Evolutionary conservation across 352 stramenopile genomes (phyloP).

Genomic region (Poterioochromonas sp.): DNA sequence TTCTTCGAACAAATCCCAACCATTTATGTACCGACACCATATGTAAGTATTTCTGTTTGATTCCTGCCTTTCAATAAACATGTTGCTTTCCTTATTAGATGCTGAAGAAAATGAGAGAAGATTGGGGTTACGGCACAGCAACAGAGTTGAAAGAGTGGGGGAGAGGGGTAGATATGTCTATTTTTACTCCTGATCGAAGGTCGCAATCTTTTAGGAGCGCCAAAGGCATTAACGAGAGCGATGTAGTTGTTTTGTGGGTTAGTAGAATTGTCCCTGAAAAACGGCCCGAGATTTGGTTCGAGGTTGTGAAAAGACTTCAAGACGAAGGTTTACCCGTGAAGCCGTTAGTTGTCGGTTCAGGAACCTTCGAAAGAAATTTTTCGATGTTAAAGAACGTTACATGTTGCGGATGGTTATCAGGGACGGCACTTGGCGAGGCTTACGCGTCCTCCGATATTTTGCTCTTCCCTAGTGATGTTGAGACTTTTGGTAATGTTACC

Average conservation of each 20-base stretch:
- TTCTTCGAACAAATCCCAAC: slow-evolving; percentile 52
- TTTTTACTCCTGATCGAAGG: slow-evolving; percentile 47
- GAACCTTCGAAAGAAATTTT: slow-evolving; percentile 41
- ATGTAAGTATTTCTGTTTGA: slow-evolving; percentile 14
- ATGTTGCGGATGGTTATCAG: slow-evolving; percentile 48
- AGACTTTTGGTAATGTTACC: slow-evolving; percentile 59
- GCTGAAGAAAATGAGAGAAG: slow-evolving; percentile 42
- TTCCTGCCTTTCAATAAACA: background rate
- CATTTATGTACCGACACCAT: slow-evolving; percentile 50
- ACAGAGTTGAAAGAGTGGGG: slow-evolving; percentile 50
- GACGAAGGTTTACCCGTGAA: slow-evolving; percentile 44
- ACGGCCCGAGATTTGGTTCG: slow-evolving; percentile 49
- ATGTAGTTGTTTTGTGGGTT: slow-evolving; percentile 51
- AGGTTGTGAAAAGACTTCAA: slow-evolving; percentile 46
- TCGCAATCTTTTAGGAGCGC: slow-evolving; percentile 42
- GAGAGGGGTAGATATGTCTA: slow-evolving; percentile 48
- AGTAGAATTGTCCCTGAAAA: slow-evolving; percentile 54
- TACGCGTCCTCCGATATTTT: slow-evolving; percentile 56
- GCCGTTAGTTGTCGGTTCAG: slow-evolving; percentile 50
- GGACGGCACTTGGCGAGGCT: slow-evolving; percentile 45
- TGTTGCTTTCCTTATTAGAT: slow-evolving; percentile 35
- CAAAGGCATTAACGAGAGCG: slow-evolving; percentile 47
- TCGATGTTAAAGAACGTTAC: slow-evolving; percentile 47
- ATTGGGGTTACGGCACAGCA: slow-evolving; percentile 38
- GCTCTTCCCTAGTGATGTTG: slow-evolving; percentile 51